Conservation (phyloP, 2,329 filamentous ascomycete species). For the Phialophora expanda region DNA sequence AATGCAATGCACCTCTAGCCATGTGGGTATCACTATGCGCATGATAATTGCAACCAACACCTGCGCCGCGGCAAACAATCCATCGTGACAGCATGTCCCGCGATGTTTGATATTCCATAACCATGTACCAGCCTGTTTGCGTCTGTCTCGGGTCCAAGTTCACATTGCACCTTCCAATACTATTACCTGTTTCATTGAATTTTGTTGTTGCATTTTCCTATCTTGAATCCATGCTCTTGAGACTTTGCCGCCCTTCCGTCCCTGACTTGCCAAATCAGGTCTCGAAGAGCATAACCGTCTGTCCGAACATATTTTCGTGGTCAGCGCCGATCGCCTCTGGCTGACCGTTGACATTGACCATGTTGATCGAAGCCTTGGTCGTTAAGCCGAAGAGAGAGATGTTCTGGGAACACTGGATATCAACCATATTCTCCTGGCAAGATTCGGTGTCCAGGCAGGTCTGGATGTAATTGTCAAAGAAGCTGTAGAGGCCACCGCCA, state of each 20-base stretch:
- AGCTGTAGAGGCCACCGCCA: conserved; percentile 77
- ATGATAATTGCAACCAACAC: conserved; percentile 14
- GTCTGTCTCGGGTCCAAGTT: background rate
- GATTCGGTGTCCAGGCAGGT: conserved; percentile 68
- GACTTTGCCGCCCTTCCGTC: background rate
- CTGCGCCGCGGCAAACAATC: background rate
- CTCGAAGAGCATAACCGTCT: conserved; percentile 62
- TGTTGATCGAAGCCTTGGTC: conserved; percentile 76
- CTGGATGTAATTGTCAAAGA: conserved; percentile 82
- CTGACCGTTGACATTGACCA: conserved; percentile 68
- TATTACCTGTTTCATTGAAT: background rate
- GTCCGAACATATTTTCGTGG: conserved; percentile 70
- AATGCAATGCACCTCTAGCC: conserved; percentile 3
- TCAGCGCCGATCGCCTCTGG: conserved; percentile 61
- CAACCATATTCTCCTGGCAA: conserved; percentile 80
- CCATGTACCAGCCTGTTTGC: conserved; percentile 1
- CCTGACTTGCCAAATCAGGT: conserved; percentile 16
- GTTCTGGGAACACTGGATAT: conserved; percentile 66
- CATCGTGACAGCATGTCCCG: conserved; percentile 2
- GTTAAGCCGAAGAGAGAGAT: conserved; percentile 71
- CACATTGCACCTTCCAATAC: conserved; percentile 1
- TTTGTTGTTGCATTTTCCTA: background rate
- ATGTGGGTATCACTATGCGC: conserved; percentile 22
- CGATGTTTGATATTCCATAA: background rate
- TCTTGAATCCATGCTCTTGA: conserved; percentile 1